A percentile compares a stretch with the other conserved stretches of the same genome.
Evolutionary conservation across 2,329 filamentous ascomycete genomes (phyloP).

Genomic region (Aspergillus chevalieri): DNA sequence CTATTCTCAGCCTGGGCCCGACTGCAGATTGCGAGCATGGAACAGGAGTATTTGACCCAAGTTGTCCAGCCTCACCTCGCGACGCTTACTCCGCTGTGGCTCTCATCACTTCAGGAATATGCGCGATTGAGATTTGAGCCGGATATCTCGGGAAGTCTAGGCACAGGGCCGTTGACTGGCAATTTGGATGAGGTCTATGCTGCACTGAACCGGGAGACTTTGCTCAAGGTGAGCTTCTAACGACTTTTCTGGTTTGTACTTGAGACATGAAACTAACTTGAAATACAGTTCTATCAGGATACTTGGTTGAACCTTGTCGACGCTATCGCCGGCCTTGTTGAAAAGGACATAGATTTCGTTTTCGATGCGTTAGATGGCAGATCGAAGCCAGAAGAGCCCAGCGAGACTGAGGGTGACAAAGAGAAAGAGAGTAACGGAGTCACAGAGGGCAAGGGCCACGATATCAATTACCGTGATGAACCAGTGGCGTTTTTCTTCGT

Average conservation of each 20-base stretch:
- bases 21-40: constrained; percentile 86
- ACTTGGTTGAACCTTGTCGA: constrained; percentile 95
- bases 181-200: constrained; percentile 92
- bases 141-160: constrained; percentile 86
- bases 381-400: constrained; percentile 27
- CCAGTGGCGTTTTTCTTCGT: constrained; percentile 99
- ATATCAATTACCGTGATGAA: constrained; percentile 97
- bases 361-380: constrained; percentile 95
- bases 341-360: constrained; percentile 95
- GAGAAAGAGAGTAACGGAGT: constrained; percentile 13
- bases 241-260: not conserved
- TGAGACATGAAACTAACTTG: not conserved
- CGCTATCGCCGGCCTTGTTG: constrained; percentile 92
- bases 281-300: constrained; percentile 76
- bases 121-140: constrained; percentile 90
- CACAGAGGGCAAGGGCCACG: constrained; percentile 54
- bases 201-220: constrained; percentile 85
- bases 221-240: constrained; percentile 57
- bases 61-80: constrained; percentile 88
- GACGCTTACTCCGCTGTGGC: constrained; percentile 84
- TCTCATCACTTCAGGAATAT: constrained; percentile 88
- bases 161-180: constrained; percentile 71
- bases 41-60: constrained; percentile 81
- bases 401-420: constrained; percentile 19
- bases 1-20: constrained; percentile 97